Evolutionary conservation across 345 rosid species (phyloP).

Genomic region (Pistacia integerrima): DNA sequence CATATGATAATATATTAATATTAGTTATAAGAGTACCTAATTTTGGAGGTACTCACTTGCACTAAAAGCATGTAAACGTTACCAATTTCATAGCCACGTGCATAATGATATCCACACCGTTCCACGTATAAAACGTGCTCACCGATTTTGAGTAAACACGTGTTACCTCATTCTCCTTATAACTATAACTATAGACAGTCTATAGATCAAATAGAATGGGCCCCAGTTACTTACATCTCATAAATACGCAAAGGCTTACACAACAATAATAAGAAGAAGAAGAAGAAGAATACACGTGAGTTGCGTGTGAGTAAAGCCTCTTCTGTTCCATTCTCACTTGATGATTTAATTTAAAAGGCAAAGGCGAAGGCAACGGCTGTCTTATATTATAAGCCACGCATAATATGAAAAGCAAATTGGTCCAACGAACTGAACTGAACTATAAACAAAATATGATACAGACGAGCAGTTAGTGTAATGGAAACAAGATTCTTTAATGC

Average conservation of each 20-base stretch:
- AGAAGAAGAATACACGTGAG: constrained; percentile 19
- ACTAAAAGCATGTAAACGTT: constrained; percentile 20
- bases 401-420: background rate
- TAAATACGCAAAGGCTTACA: background rate
- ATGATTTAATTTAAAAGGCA: too few relatives aligned
- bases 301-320: constrained; percentile 25
- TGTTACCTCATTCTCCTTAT: background rate
- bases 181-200: background rate
- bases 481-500: too few relatives aligned
- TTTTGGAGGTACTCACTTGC: background rate
- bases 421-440: constrained; percentile 5
- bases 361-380: too few relatives aligned
- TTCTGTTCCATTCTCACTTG: background rate
- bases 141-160: background rate
- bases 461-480: too few relatives aligned
- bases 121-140: constrained; percentile 19
- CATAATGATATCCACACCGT: background rate
- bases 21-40: background rate
- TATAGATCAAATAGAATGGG: too few relatives aligned
- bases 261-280: too few relatives aligned
- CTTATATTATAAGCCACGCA: constrained; percentile 31
- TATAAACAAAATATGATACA: too few relatives aligned
- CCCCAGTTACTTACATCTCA: background rate
- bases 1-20: too few relatives aligned
- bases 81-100: background rate